Evolutionary conservation across 176 grass and related monocot species (phyloP).

Genomic region (Raddia distichophylla): DNA sequence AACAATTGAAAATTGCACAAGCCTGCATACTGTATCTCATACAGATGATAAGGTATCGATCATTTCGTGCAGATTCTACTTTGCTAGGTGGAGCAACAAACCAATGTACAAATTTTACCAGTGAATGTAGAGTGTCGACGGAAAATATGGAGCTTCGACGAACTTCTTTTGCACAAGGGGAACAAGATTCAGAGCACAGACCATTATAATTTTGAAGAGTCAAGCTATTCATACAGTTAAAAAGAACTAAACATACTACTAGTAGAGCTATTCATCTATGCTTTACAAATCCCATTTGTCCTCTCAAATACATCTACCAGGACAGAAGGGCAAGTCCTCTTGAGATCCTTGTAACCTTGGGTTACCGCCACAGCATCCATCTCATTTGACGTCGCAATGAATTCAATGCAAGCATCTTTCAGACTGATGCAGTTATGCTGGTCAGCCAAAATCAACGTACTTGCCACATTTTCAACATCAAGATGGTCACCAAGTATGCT

Average conservation of each 20-base stretch:
- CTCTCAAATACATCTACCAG: constrained; percentile 26
- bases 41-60: too few relatives aligned
- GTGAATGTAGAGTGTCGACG: too few relatives aligned
- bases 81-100: too few relatives aligned
- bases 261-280: background rate
- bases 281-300: background rate
- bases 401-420: constrained; percentile 46
- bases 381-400: background rate
- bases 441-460: constrained; percentile 43
- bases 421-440: constrained; percentile 20
- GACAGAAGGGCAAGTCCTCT: constrained; percentile 39
- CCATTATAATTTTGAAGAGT: too few relatives aligned
- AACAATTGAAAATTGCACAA: too few relatives aligned
- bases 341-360: constrained; percentile 28
- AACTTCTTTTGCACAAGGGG: too few relatives aligned
- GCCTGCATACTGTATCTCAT: too few relatives aligned
- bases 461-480: constrained; percentile 33
- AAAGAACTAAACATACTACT: background rate
- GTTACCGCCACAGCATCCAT: background rate
- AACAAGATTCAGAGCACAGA: too few relatives aligned
- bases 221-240: background rate
- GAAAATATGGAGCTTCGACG: too few relatives aligned
- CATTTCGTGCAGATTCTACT: too few relatives aligned
- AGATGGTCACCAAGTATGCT: constrained; percentile 14
- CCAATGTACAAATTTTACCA: too few relatives aligned